These are phyloP conservation scores for Silene conica DNA, from an alignment of 148 eudicot genomes.

Conservation along the genomic window DNA sequence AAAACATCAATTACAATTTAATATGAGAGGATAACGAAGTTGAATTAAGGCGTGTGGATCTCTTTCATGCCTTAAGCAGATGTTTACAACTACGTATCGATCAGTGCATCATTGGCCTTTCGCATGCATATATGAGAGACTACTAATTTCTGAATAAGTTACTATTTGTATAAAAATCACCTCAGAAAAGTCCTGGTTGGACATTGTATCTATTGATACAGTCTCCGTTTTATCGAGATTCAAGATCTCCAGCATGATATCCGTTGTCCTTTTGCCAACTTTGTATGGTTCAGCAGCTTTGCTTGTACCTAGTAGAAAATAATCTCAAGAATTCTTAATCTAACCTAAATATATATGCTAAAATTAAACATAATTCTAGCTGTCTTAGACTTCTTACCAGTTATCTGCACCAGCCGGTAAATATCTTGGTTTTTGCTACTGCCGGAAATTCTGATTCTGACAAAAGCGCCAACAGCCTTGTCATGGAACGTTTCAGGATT, in stretches of 20 bases:
- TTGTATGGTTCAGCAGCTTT: conserved; percentile 72
- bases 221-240: conserved; percentile 83
- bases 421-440: conserved; percentile 85
- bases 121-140: not conserved
- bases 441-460: conserved; percentile 91
- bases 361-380: not conserved
- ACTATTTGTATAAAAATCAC: conserved; percentile 30
- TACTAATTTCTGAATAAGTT: not conserved
- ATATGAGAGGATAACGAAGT: too few species aligned
- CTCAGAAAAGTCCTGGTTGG: conserved; percentile 98
- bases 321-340: conserved; percentile 17
- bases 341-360: not conserved
- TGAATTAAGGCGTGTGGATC: too few species aligned
- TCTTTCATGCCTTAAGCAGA: too few species aligned
- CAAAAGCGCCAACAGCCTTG: conserved; percentile 82
- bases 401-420: conserved; percentile 94
- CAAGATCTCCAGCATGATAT: conserved; percentile 76
- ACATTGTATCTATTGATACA: conserved; percentile 77
- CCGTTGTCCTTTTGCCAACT: conserved; percentile 78
- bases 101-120: not conserved
- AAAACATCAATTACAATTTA: too few species aligned
- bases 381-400: conserved; percentile 41
- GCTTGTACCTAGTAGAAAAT: conserved; percentile 58
- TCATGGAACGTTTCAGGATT: conserved; percentile 65
- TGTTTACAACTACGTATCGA: too few species aligned